Evolutionary conservation across 176 grass and related monocot genomes (phyloP).

Genomic region (Dactylis glomerata): DNA sequence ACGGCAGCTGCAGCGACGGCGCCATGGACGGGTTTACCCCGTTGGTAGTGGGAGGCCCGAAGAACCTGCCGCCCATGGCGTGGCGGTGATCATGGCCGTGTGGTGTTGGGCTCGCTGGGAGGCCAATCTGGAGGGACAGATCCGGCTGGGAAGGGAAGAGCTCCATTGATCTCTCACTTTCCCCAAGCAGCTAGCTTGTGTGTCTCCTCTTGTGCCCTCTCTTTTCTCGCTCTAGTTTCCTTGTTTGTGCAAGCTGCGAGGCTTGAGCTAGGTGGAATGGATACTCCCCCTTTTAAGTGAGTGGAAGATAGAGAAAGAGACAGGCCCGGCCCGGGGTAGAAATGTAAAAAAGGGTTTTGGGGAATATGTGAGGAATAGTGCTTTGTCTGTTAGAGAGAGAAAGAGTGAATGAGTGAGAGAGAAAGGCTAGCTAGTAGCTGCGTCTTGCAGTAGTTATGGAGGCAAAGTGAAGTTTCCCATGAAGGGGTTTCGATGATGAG

Average conservation of each 20-base stretch:
- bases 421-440: neutral
- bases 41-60: neutral
- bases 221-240: conserved; percentile 18
- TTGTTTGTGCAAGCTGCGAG: conserved; percentile 31
- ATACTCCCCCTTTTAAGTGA: conserved; percentile 37
- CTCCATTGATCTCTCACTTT: conserved; percentile 58
- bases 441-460: neutral
- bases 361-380: conserved; percentile 22
- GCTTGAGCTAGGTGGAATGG: conserved; percentile 21
- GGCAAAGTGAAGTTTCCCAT: conserved; percentile 25
- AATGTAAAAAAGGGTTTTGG: conserved; percentile 20
- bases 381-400: neutral
- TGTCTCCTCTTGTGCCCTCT: neutral
- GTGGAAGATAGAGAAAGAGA: conserved; percentile 27
- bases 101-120: conserved; percentile 27
- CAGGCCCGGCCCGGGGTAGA: conserved; percentile 7
- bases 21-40: conserved; percentile 28
- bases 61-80: conserved; percentile 34
- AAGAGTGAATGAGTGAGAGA: neutral
- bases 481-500: neutral
- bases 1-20: conserved; percentile 15
- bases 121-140: conserved; percentile 87
- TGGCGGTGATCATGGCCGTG: conserved; percentile 23
- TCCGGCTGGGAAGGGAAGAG: conserved; percentile 80
- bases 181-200: neutral